Percentiles rank a stretch among this genome's conserved stretches.
phyloP scores from a whole-genome alignment of 352 stramenopile genomes.

The Phytophthora fragariaefolia region DNA sequence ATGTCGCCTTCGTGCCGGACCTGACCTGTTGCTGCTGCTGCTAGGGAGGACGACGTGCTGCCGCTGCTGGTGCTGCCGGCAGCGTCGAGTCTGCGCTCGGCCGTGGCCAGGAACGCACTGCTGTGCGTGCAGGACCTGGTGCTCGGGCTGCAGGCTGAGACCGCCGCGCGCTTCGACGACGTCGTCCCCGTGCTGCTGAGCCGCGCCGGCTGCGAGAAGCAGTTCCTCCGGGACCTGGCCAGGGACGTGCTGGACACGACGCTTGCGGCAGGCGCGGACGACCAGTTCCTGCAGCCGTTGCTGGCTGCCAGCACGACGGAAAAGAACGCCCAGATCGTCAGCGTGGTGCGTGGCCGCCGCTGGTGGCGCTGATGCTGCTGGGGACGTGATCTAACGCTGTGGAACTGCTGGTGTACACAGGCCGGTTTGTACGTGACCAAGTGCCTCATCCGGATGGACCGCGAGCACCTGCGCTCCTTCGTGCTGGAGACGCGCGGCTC shows the following conservation, averaged over 20 bases:
- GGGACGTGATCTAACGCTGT: background rate
- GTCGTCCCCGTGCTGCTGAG: slow-evolving; percentile 63
- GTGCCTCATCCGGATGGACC: slow-evolving; percentile 59
- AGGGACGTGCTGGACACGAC: slow-evolving; percentile 55
- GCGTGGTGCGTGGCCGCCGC: slow-evolving; percentile 36
- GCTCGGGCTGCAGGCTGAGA: slow-evolving; percentile 34
- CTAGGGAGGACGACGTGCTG: slow-evolving; percentile 33
- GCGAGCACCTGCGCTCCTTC: slow-evolving; percentile 43
- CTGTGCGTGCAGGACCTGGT: slow-evolving; percentile 73
- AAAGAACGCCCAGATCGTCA: slow-evolving; percentile 60
- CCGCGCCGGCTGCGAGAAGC: slow-evolving; percentile 69
- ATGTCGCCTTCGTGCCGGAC: too few species aligned
- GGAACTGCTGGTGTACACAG: slow-evolving; percentile 10
- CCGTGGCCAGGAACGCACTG: slow-evolving; percentile 71
- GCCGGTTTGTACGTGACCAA: slow-evolving; percentile 60
- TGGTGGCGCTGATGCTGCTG: background rate
- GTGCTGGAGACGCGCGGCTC: slow-evolving; percentile 47
- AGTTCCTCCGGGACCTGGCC: slow-evolving; percentile 75
- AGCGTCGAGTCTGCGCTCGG: slow-evolving; percentile 62
- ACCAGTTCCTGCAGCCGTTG: slow-evolving; percentile 42
- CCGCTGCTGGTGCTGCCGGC: slow-evolving; percentile 58
- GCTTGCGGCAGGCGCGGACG: slow-evolving; percentile 34
- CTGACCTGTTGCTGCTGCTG: slow-evolving; percentile 15
- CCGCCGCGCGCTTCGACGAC: slow-evolving; percentile 41
- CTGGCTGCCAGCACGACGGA: slow-evolving; percentile 41